phyloP scores from a whole-genome alignment of 2,329 filamentous ascomycete genomes.

The Dothistroma pini region DNA sequence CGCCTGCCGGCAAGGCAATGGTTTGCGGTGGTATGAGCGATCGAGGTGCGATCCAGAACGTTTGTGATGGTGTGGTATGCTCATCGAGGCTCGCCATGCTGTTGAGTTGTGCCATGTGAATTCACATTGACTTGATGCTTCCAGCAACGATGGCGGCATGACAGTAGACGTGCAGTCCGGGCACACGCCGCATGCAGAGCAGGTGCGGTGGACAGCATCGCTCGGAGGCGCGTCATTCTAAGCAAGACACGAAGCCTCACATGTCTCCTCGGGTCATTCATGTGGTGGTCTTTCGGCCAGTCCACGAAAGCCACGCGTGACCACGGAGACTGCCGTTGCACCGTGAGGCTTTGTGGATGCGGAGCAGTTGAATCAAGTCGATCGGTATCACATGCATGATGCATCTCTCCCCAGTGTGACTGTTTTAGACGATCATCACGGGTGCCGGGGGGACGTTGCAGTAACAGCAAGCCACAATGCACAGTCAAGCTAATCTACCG shows the following conservation, averaged over 20 bases:
- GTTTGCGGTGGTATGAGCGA: constrained; percentile 12
- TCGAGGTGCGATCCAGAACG: constrained; percentile 11
- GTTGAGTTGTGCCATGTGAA: not conserved
- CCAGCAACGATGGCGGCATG: not conserved
- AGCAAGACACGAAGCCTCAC: not conserved
- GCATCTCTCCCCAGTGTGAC: not conserved
- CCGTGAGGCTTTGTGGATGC: no score
- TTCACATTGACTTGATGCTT: not conserved
- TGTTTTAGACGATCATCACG: not conserved
- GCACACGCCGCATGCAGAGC: not conserved
- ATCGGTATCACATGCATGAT: not conserved
- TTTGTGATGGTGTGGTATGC: not conserved
- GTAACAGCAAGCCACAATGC: not conserved
- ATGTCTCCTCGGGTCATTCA: not conserved
- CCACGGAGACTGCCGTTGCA: not conserved
- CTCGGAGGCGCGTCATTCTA: not conserved
- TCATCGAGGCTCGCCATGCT: not conserved
- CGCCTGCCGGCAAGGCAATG: constrained; percentile 12
- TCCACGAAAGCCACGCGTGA: not conserved
- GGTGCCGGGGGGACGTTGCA: not conserved
- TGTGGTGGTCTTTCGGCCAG: not conserved
- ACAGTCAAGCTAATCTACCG: no score
- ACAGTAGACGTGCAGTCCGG: no score
- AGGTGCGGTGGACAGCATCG: not conserved
- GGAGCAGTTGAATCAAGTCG: no score